Conservation (phyloP, 2,329 filamentous ascomycete genomes). For the Venturia oleaginea region DNA sequence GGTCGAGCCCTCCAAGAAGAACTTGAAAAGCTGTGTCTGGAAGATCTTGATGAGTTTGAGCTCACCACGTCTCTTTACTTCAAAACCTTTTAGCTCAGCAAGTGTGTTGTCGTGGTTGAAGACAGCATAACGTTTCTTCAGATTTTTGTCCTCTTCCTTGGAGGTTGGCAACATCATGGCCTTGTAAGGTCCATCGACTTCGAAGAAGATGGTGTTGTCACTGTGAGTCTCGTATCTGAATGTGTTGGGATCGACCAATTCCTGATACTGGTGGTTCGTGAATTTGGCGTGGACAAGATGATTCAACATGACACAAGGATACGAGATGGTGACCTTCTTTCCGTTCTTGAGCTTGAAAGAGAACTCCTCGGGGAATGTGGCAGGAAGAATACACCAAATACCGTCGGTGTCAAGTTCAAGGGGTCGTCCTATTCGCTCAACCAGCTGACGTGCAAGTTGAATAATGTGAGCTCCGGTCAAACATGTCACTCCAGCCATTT, state of each 20-base stretch:
- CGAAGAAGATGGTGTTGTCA: constrained; percentile 99
- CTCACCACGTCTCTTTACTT: constrained; percentile 94
- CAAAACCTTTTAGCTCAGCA: constrained; percentile 93
- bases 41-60: constrained; percentile 99
- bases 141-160: constrained; percentile 97
- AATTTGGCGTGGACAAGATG: constrained; percentile 91
- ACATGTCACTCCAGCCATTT: constrained; percentile 98
- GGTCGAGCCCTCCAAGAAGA: constrained; percentile 87
- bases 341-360: constrained; percentile 88
- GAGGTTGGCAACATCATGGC: constrained; percentile 97
- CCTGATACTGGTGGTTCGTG: constrained; percentile 97
- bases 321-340: constrained; percentile 94
- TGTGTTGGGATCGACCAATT: constrained; percentile 64
- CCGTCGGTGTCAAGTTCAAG: constrained; percentile 95
- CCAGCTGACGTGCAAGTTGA: constrained; percentile 85
- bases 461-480: constrained; percentile 94
- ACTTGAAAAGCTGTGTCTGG: constrained; percentile 98
- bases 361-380: constrained; percentile 94
- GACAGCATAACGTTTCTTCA: constrained; percentile 98
- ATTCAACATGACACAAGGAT: constrained; percentile 98
- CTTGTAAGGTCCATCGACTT: constrained; percentile 94
- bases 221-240: constrained; percentile 95
- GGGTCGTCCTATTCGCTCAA: constrained; percentile 85
- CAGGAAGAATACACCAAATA: constrained; percentile 99
- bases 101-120: constrained; percentile 97